These are phyloP conservation scores for Amaranthus hypochondriacus DNA, from an alignment of 148 eudicot species.

Conservation along the genomic window DNA sequence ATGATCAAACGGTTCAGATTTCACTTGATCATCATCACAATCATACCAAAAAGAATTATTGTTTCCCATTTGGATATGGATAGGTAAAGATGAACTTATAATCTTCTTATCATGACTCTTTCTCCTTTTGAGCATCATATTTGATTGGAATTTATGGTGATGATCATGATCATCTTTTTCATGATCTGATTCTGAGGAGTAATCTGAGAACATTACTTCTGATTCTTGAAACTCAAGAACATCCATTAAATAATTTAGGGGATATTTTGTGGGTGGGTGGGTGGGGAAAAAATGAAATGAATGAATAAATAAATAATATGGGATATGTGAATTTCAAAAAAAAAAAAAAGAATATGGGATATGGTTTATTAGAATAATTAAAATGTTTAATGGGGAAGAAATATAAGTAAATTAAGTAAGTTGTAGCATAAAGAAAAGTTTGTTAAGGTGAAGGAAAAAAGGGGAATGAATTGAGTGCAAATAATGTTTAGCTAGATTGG, in stretches of 20 bases:
- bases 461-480: background rate
- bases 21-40: background rate
- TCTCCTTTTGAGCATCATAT: background rate
- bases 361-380: background rate
- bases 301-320: background rate
- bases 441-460: background rate
- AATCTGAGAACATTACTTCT: constrained; percentile 28
- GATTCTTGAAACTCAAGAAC: constrained; percentile 35
- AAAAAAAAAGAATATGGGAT: background rate
- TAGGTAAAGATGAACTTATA: constrained; percentile 11
- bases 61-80: background rate
- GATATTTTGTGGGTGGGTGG: no score
- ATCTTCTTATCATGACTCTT: constrained; percentile 13
- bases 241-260: constrained; percentile 6
- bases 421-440: background rate
- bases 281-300: background rate
- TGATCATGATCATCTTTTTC: background rate
- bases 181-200: background rate
- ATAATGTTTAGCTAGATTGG: background rate
- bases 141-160: background rate
- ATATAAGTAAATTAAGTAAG: background rate
- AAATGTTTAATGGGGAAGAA: background rate
- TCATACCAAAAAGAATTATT: constrained; percentile 4
- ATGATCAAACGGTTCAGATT: constrained; percentile 5
- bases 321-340: background rate